Evolutionary conservation across 2,329 filamentous ascomycete species (phyloP), one percentile per base, ranked within the genome.

Genomic region (Ilyonectria destructans): DNA sequence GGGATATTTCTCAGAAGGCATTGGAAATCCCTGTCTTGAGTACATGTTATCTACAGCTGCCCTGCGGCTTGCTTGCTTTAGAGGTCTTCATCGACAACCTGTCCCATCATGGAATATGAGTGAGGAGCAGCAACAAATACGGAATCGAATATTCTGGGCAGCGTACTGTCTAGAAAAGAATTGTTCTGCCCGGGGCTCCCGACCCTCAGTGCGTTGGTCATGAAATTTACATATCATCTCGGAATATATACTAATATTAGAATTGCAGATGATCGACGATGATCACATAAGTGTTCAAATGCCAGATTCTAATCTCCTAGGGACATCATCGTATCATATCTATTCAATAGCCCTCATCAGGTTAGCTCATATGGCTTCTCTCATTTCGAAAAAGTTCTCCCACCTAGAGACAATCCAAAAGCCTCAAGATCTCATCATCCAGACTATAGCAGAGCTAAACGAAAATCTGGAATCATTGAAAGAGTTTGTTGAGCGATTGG

Each of bases 31-130:
- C 19, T 58, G 55, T 26, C 19, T 58, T 5, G 55, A 58, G n/a
- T 58, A 58, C 15, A 58, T 58, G 55, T 35, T 58, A n/a, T 58
- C 55, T 9, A 58, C 55, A 19, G 55, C 45, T 33, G 55, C 40
- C 9, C 5, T 58, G 12, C 55, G 55, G 23, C 35, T 58, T 26
- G 55, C 55, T 15, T 58, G 55, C 17, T 58, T 35, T 10, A 58
- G 45, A 58, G 55, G 55, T 7, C 23, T 58, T 9, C 55, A 58
- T 17, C 55, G 55, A 2, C 55, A 46, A 5, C 19, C 55, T 17
- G 55, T 43, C 6, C 23, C 55, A 19, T 58, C 55, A 45, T 58
- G 55, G 55, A 58, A 46, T 33, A 58, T 58, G 55, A 58, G 55
- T 17, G 10, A 58, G 10, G 55, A 46, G 21, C 35, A 58, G 5